Evolutionary conservation across 1,139 yeast species (phyloP), one percentile per base, ranked within the genome.

Genomic region (Taiozyma sp.): DNA sequence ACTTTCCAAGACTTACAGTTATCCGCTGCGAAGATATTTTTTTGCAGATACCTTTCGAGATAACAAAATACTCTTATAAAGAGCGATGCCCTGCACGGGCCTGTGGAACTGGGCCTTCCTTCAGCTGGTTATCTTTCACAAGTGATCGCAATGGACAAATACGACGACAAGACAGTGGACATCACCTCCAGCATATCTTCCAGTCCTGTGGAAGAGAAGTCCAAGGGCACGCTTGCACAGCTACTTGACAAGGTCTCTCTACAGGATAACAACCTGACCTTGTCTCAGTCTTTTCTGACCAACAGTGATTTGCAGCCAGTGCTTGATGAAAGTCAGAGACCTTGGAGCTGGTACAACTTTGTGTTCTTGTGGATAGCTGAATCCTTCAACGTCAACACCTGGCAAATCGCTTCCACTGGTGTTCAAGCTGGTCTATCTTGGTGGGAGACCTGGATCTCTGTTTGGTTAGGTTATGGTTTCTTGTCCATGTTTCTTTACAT

Each of bases 381-480:
- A 65, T 82, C 95, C 28, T 87, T 90, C 71, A 89, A 89, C 67
- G 83, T 90, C 61, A 88, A 87, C 65, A 88, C 96, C 10, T 89
- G 95, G 92, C 92, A 87, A 70, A 88, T 90, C 62, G 96, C 96
- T 8, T 83, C 93, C 4, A 85, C 95, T 1, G 95, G 96, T 57
- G 84, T 85, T 54, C 74, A 73, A 50, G 77, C 79, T 42, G 93
- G 93, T 9, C 71, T 89, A 70, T 81, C 84, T 19, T 88, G 96
- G 96, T 89, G 96, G 95, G 91, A 83, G 66, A 83, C 87, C 16
- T 89, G 96, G 96, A 65, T 88, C 38, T 79, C 93, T 0, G 92
- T 89, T 27, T 87, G 96, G 95, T 59, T 83, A 29, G 90, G 90
- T 14, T 84, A 84, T 65, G 65, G 74, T 39, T 65, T 83, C 48